Evolutionary conservation across 1,284 basidiomycete genomes (phyloP).

Genomic region (Tilletia caries): DNA sequence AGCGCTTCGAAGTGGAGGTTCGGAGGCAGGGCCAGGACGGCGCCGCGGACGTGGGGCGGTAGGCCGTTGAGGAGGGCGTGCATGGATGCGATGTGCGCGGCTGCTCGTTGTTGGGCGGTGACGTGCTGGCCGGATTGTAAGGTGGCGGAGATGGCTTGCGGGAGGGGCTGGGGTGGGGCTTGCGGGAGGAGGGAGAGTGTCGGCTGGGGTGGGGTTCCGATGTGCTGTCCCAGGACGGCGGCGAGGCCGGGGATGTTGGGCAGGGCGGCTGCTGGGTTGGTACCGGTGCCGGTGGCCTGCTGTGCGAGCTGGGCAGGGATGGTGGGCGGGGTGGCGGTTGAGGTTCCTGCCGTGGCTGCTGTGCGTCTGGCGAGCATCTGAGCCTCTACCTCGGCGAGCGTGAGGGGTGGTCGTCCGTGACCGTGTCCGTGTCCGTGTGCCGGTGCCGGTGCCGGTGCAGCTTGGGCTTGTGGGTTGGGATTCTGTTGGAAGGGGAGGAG

Average conservation of each 20-base stretch:
- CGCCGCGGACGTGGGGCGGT: conserved; percentile 40
- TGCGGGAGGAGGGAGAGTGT: conserved; percentile 37
- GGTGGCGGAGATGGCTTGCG: conserved; percentile 25
- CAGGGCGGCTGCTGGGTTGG: no score
- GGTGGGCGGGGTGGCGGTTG: conserved; percentile 15
- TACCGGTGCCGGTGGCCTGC: no score
- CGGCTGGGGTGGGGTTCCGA: neutral
- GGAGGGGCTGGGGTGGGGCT: conserved; percentile 36
- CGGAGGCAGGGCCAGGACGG: conserved; percentile 45
- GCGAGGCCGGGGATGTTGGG: neutral
- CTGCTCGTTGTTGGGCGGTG: conserved; percentile 25
- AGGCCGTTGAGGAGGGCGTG: conserved; percentile 44
- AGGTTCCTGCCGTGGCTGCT: neutral
- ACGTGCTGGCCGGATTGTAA: conserved; percentile 18
- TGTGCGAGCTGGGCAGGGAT: conserved; percentile 18
- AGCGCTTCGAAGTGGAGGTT: conserved; percentile 50
- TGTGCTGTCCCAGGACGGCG: neutral
- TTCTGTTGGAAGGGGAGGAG: neutral
- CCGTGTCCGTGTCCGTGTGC: no score
- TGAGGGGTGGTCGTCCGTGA: conserved; percentile 25
- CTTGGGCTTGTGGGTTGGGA: neutral
- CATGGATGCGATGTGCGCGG: conserved; percentile 45
- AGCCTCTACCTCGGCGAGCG: conserved; percentile 55
- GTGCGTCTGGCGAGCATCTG: conserved; percentile 49
- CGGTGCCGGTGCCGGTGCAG: conserved; percentile 24